phyloP scores from a whole-genome alignment of 225 moss, liverwort and hornwort genomes.

The Marchantia paleacea region DNA sequence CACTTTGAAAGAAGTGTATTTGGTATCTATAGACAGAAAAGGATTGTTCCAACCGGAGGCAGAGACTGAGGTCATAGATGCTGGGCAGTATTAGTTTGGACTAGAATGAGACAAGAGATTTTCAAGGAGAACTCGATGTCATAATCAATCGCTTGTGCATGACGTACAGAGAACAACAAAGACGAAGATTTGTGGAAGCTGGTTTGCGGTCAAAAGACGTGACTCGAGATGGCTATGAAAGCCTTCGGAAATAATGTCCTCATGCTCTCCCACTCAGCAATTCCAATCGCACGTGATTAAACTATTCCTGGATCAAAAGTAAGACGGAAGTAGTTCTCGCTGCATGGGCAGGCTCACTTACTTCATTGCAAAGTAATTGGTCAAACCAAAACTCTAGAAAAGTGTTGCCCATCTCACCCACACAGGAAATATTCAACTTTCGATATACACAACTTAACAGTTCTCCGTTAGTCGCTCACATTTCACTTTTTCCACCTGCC shows the following conservation, averaged over 20 bases:
- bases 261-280: not conserved
- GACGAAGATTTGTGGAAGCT: not conserved
- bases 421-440: too few relatives aligned
- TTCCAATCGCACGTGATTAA: not conserved
- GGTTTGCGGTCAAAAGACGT: not conserved
- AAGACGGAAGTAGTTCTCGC: not conserved
- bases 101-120: too few relatives aligned
- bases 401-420: not conserved
- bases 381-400: not conserved
- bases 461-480: too few relatives aligned
- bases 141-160: not conserved
- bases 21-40: too few relatives aligned
- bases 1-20: too few relatives aligned
- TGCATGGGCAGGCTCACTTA: not conserved
- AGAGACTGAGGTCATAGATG: too few relatives aligned
- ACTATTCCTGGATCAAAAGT: not conserved
- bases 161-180: not conserved
- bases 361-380: not conserved
- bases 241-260: not conserved
- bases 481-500: slow-evolving; percentile 1
- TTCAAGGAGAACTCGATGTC: too few relatives aligned
- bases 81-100: too few relatives aligned
- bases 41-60: too few relatives aligned
- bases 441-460: too few relatives aligned
- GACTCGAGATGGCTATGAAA: not conserved